These are phyloP conservation scores for Urochloa ruziziensis DNA, from an alignment of 176 grass and related monocot genomes.

Conservation along the genomic window DNA sequence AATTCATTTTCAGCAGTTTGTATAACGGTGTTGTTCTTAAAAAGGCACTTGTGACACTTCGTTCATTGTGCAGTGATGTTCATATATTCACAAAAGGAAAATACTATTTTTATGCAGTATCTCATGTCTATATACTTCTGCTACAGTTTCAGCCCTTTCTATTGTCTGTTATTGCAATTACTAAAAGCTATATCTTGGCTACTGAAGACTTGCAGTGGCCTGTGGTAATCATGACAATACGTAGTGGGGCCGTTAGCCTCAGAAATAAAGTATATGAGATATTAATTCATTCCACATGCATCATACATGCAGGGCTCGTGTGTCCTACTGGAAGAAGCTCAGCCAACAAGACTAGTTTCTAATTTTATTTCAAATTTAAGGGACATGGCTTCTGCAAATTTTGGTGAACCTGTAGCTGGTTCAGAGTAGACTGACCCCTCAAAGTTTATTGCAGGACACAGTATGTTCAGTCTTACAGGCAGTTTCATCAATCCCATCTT, in stretches of 20 bases:
- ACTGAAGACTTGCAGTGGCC: constrained; percentile 27
- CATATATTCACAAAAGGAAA: background rate
- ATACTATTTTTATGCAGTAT: background rate
- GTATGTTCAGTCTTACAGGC: constrained; percentile 78
- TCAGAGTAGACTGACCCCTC: constrained; percentile 56
- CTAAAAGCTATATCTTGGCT: constrained; percentile 31
- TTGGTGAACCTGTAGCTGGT: constrained; percentile 67
- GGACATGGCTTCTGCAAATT: constrained; percentile 65
- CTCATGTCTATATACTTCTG: background rate
- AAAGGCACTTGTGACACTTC: background rate
- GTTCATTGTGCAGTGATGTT: background rate
- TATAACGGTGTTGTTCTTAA: constrained; percentile 1
- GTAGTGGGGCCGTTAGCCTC: constrained; percentile 43
- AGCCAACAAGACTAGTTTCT: constrained; percentile 59
- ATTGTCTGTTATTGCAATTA: background rate
- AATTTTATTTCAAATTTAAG: constrained; percentile 49
- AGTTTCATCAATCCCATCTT: constrained; percentile 81
- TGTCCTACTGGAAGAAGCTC: constrained; percentile 63
- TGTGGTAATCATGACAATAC: constrained; percentile 29
- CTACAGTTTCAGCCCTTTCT: background rate
- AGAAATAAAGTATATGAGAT: constrained; percentile 50
- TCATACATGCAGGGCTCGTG: constrained; percentile 55
- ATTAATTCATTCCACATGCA: constrained; percentile 59
- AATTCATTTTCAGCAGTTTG: background rate
- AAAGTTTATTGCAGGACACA: constrained; percentile 94